Conservation (phyloP, 1,284 basidiomycete species). For the Phellopilus nigrolimitatus region DNA sequence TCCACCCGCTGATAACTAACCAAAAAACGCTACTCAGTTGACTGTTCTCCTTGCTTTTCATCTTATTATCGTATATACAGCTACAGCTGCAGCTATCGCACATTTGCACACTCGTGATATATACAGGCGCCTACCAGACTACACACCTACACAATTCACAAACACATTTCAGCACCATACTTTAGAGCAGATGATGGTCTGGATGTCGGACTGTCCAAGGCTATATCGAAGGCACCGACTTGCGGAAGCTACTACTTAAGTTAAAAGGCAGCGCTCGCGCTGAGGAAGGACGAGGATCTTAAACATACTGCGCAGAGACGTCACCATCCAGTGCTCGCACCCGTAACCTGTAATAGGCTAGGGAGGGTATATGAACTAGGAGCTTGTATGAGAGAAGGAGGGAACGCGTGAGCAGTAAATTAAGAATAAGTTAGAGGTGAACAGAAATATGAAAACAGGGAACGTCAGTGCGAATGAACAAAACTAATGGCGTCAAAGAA, state of each 20-base stretch:
- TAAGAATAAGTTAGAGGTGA: slow-evolving; percentile 13
- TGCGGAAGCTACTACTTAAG: neutral
- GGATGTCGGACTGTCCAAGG: neutral
- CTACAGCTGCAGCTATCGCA: no score
- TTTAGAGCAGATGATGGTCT: no score
- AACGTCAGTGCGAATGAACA: no score
- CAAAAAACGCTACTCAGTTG: neutral
- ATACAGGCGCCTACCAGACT: no score
- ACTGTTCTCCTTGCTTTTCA: neutral
- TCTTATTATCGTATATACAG: no score
- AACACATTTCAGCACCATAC: no score
- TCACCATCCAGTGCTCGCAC: no score
- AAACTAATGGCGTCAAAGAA: neutral
- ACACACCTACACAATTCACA: no score
- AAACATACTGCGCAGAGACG: slow-evolving; percentile 5
- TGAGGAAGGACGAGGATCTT: slow-evolving; percentile 5
- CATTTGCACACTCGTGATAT: no score
- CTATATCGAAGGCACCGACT: neutral
- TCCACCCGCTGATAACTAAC: neutral
- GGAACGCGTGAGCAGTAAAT: slow-evolving; percentile 14
- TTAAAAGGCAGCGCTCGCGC: slow-evolving; percentile 14
- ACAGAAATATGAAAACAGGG: no score
- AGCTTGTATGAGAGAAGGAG: neutral
- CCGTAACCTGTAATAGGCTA: no score
- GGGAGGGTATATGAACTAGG: neutral